Conservation (phyloP, 116 monocot genomes). For the Thalassia testudinum region DNA sequence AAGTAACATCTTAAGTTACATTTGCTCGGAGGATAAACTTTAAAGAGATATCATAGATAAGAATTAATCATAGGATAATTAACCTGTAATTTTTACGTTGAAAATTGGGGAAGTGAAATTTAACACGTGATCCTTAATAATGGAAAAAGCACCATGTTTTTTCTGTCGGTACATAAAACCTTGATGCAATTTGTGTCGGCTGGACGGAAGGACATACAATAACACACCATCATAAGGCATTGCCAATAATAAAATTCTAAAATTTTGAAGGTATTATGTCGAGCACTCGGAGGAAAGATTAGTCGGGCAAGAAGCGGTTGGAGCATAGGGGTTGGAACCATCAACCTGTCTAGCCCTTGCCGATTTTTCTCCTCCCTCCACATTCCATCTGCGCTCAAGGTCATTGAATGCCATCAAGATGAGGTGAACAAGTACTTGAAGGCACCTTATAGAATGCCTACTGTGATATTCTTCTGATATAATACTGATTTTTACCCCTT, state of each 20-base stretch:
- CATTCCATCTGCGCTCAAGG: conserved; percentile 30
- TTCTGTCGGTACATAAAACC: not conserved
- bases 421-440: conserved; percentile 19
- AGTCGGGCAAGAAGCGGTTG: conserved; percentile 43
- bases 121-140: not conserved
- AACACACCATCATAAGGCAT: no score
- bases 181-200: no score
- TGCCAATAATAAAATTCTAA: not conserved
- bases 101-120: not conserved
- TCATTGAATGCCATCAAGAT: conserved; percentile 60
- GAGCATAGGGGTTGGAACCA: conserved; percentile 54
- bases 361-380: conserved; percentile 24
- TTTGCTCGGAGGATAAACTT: no score
- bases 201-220: no score
- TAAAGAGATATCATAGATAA: no score
- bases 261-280: conserved; percentile 33
- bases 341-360: conserved; percentile 23
- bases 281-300: conserved; percentile 64
- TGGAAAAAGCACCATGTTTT: not conserved
- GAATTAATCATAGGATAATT: no score
- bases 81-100: no score
- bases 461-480: not conserved
- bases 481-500: not conserved
- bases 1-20: no score
- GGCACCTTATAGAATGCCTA: not conserved